Percentiles rank a stretch among this genome's conserved stretches.
Evolutionary conservation across 371 early-diverging fungal species (phyloP).

Genomic region (Paraphysoderma sedebokerense): DNA sequence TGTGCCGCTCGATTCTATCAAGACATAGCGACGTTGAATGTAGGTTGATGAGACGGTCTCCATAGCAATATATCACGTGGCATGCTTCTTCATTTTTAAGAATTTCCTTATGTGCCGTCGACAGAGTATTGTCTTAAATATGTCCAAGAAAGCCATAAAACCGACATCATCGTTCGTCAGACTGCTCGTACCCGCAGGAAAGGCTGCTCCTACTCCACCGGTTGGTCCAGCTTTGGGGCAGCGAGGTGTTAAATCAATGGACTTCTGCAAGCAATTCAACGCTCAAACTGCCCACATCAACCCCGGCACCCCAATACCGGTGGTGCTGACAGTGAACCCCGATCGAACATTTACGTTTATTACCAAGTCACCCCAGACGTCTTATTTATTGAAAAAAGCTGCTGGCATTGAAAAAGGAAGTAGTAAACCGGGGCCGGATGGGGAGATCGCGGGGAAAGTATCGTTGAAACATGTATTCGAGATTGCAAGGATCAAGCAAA

Average conservation of each 20-base stretch:
- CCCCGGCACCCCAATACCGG: constrained; percentile 71
- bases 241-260: constrained; percentile 94
- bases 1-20: no score
- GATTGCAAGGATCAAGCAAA: constrained; percentile 77
- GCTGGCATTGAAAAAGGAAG: constrained; percentile 82
- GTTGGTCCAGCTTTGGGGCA: constrained; percentile 95
- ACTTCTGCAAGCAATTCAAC: constrained; percentile 96
- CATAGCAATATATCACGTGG: no score
- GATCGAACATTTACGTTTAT: constrained; percentile 81
- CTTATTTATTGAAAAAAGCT: constrained; percentile 74
- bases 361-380: constrained; percentile 74
- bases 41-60: no score
- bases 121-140: no score
- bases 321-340: constrained; percentile 67
- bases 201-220: constrained; percentile 90
- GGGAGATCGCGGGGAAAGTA: constrained; percentile 58
- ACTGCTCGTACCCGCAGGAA: constrained; percentile 64
- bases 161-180: constrained; percentile 34
- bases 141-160: constrained; percentile 19
- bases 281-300: constrained; percentile 65
- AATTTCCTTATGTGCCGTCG: no score
- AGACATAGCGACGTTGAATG: no score
- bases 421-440: constrained; percentile 50
- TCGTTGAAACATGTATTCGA: constrained; percentile 86
- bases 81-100: no score